These are phyloP conservation scores for Clarireedia hainanense DNA, from an alignment of 2,329 filamentous ascomycete species.

Conservation along the genomic window DNA sequence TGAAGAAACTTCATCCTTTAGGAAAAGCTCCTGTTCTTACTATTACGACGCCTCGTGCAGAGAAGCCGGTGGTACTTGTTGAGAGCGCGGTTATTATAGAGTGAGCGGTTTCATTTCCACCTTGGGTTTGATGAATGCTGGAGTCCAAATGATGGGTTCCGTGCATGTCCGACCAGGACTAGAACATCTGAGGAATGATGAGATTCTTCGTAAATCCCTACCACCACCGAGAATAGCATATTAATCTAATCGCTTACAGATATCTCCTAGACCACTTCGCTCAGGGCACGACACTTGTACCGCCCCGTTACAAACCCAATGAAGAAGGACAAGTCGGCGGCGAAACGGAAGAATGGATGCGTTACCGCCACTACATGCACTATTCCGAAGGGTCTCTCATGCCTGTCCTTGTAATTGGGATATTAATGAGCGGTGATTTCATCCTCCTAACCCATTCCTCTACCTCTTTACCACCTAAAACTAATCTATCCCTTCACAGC, in stretches of 20 bases:
- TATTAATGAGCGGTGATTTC: conserved; percentile 48
- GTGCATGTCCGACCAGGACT: background rate
- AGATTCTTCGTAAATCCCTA: too few species aligned
- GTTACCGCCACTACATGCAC: conserved; percentile 65
- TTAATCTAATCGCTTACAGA: conserved; percentile 11
- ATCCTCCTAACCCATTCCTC: too few species aligned
- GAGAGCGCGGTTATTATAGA: conserved; percentile 78
- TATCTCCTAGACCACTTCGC: conserved; percentile 65
- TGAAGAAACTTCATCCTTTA: conserved; percentile 73
- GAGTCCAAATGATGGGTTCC: background rate
- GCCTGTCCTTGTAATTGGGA: conserved; percentile 55
- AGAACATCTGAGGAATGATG: background rate
- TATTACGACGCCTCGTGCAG: conserved; percentile 39
- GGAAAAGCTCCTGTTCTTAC: conserved; percentile 80
- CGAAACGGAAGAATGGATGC: conserved; percentile 53
- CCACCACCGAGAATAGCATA: background rate
- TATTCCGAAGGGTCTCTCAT: conserved; percentile 82
- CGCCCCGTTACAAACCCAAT: conserved; percentile 48
- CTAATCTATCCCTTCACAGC: conserved; percentile 29
- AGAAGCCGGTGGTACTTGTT: conserved; percentile 56
- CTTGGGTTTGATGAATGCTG: background rate
- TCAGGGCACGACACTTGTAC: conserved; percentile 40
- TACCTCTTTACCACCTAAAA: background rate
- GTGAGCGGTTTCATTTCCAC: background rate
- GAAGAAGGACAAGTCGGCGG: conserved; percentile 49